Evolutionary conservation across 495 filamentous ascomycete species (phyloP).

Genomic region (Xylaria castorea): DNA sequence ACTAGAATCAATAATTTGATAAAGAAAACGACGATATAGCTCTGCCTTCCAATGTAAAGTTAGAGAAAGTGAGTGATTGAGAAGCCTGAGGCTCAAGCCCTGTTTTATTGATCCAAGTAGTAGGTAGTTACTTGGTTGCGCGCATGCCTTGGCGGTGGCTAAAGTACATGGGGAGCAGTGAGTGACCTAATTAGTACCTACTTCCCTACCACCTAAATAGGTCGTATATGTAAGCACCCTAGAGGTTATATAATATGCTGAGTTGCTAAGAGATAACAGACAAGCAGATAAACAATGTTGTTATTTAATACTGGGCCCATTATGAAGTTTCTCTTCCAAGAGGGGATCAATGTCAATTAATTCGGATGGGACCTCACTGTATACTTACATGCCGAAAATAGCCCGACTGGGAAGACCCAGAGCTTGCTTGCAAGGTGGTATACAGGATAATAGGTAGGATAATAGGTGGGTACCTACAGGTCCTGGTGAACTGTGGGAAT

Average conservation of each 20-base stretch:
- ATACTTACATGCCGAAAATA: not conserved
- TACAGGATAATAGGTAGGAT: too few species aligned
- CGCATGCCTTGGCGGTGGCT: not conserved
- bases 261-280: not conserved
- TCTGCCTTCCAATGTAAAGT: not conserved
- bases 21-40: too few species aligned
- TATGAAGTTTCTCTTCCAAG: not conserved
- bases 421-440: too few species aligned
- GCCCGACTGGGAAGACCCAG: not conserved
- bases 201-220: too few species aligned
- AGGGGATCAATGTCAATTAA: not conserved
- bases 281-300: not conserved
- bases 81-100: too few species aligned
- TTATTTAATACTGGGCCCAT: not conserved
- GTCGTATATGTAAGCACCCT: too few species aligned
- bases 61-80: too few species aligned
- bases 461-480: not conserved
- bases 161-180: too few species aligned
- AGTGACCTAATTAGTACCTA: too few species aligned
- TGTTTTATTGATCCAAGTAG: too few species aligned
- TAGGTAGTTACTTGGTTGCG: not conserved
- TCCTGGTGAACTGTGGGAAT: not conserved
- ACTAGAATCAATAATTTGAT: not conserved
- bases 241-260: not conserved
- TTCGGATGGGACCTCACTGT: not conserved